A percentile compares a stretch with the other conserved stretches of the same genome.
Evolutionary conservation across 768 basidiomycete genomes (phyloP).

Genomic region (Amylocystis lapponica): DNA sequence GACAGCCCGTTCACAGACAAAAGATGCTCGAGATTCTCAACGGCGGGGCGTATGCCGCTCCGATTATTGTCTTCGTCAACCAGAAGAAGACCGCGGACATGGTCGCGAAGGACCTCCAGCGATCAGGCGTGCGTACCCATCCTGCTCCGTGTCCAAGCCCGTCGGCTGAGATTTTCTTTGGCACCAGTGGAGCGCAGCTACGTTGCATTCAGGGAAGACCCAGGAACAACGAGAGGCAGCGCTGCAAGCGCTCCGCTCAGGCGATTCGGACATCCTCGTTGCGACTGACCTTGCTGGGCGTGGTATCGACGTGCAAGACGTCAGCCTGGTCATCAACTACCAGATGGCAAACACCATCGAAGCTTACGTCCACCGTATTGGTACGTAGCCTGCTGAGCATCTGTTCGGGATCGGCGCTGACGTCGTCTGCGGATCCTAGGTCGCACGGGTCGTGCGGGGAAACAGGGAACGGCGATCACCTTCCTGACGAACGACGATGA

Average conservation of each 20-base stretch:
- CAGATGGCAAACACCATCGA: conserved; percentile 97
- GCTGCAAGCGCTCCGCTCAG: conserved; percentile 77
- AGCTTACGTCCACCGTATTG: conserved; percentile 96
- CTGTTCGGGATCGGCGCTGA: conserved; percentile 3
- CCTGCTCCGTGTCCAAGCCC: too few species aligned
- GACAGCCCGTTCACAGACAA: conserved; percentile 42
- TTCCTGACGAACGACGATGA: conserved; percentile 96
- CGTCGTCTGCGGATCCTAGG: conserved; percentile 37
- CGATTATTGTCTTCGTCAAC: conserved; percentile 98
- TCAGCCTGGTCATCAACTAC: conserved; percentile 93
- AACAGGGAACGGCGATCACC: conserved; percentile 88
- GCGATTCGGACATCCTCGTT: conserved; percentile 84
- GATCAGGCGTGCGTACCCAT: conserved; percentile 64
- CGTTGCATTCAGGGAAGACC: conserved; percentile 94
- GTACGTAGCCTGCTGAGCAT: conserved; percentile 42
- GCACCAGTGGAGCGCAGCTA: conserved; percentile 79
- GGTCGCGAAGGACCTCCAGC: conserved; percentile 90
- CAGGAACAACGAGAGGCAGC: conserved; percentile 97
- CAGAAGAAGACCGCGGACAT: conserved; percentile 99
- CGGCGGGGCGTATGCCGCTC: conserved; percentile 73
- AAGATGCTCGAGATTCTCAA: conserved; percentile 90
- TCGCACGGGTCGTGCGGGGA: conserved; percentile 97
- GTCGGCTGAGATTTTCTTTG: too few species aligned
- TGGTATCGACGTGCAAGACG: conserved; percentile 98
- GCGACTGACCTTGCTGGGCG: conserved; percentile 97